Evolutionary conservation across 1,284 basidiomycete species (phyloP).

Genomic region (Schizophyllum amplum): DNA sequence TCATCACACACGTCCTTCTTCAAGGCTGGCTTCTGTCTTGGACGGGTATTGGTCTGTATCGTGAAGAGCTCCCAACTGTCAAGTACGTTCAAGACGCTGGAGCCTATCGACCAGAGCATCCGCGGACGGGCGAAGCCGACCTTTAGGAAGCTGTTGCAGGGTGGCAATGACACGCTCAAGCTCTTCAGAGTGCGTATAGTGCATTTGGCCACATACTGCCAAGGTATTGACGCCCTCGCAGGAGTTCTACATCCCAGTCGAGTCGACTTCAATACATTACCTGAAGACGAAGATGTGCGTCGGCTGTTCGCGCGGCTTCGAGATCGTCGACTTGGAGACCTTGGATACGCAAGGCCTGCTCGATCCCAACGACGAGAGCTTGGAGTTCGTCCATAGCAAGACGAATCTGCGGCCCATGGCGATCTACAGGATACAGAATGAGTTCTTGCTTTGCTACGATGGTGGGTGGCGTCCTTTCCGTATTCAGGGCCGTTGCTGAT

Average conservation of each 20-base stretch:
- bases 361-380: constrained; percentile 85
- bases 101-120: constrained; percentile 88
- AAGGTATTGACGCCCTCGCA: constrained; percentile 21
- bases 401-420: constrained; percentile 92
- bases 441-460: constrained; percentile 97
- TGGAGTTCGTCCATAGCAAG: constrained; percentile 90
- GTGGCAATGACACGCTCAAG: constrained; percentile 90
- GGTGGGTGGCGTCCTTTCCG: constrained; percentile 41
- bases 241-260: constrained; percentile 99
- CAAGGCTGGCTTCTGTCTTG: constrained; percentile 91
- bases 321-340: constrained; percentile 97
- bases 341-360: constrained; percentile 95
- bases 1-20: constrained; percentile 97
- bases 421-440: constrained; percentile 94
- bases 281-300: constrained; percentile 97
- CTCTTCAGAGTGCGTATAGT: constrained; percentile 73
- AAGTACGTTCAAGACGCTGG: constrained; percentile 96
- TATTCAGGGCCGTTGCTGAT: constrained; percentile 7
- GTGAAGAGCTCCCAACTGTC: constrained; percentile 94
- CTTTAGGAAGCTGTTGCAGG: constrained; percentile 89
- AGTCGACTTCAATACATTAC: constrained; percentile 95
- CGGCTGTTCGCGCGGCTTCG: constrained; percentile 97
- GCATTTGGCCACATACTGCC: neutral
- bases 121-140: constrained; percentile 85
- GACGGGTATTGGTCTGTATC: constrained; percentile 93